Evolutionary conservation across 2,329 filamentous ascomycete species (phyloP), one percentile per base, ranked within the genome.

Genomic region (Sphaerostilbella broomeana): DNA sequence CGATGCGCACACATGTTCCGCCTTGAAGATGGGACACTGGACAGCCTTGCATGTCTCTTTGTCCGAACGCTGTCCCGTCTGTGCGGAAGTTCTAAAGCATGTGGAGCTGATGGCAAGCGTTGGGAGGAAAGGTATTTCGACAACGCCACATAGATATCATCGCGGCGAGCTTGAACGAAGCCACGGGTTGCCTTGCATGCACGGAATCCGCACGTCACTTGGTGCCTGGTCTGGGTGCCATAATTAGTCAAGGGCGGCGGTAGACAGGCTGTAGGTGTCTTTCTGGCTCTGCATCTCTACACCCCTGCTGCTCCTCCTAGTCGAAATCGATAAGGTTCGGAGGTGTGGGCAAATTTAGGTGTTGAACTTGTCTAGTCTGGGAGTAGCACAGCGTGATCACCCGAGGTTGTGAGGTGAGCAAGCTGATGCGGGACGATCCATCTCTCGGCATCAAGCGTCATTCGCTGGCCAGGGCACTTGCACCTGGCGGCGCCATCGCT

Each of bases 381-480:
- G 30, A 36, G n/a, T 26, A 9, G 12, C 25, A 17, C n/a, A 28
- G 17, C 17, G 35, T 16, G 27, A 41, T 41, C 39, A 31, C 33
- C 39, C 35, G 39, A 41, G 27, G 20, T 36, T 18, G 35, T 18
- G n/a, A 21, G 18, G 11, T 25, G 8, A 26, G 15, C 18, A 18
- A 13, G 39, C 35, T 24, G 24, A 35, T 30, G 40, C 40, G 36
- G 40, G 30, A 35, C 31, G 40, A 43, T n/a, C n/a, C n/a, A n/a
- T 43, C 40, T 35, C 38, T 43, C 40, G 40, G 40, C 40, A 43
- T 34, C 40, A 33, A 43, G 35, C 40, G 40, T 31, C 25, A 40
- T 40, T 34, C 25, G 30, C 27, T 29, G 17, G 31, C 26, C 35
- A 21, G 16, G 29, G 33, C 16, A 41, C n/a, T 30, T 27, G 17